phyloP scores from a whole-genome alignment of 2,329 filamentous ascomycete species.

The Colletotrichum lini region DNA sequence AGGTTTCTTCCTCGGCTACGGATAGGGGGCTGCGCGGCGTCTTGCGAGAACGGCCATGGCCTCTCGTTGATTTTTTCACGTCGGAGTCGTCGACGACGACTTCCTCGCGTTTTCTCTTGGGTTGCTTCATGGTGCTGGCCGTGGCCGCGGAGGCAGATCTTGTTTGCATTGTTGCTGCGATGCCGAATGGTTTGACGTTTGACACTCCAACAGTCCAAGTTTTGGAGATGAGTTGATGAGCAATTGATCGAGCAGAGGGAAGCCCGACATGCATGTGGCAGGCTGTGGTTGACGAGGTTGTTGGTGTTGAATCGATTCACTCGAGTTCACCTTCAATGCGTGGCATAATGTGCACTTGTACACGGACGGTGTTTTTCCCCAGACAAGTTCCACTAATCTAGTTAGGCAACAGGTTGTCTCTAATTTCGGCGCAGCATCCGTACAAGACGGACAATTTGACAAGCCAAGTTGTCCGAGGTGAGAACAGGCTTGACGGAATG shows the following conservation, averaged over 20 bases:
- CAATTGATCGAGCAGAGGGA: neutral
- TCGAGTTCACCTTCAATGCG: neutral
- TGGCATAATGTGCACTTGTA: neutral
- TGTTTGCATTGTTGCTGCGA: neutral
- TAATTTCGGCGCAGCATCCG: neutral
- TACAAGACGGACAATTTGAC: conserved; percentile 11
- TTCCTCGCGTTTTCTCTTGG: conserved; percentile 5
- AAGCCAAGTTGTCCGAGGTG: neutral
- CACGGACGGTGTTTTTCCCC: neutral
- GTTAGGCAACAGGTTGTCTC: neutral
- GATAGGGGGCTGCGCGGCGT: neutral
- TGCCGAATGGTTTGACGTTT: no score
- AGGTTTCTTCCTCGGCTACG: neutral
- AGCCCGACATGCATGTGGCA: neutral
- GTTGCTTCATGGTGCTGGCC: neutral
- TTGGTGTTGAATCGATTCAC: neutral
- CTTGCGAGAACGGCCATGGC: neutral
- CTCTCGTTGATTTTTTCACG: neutral
- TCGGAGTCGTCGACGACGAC: no score
- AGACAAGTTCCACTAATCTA: neutral
- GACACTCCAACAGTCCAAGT: no score
- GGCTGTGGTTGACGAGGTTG: neutral
- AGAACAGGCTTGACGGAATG: neutral
- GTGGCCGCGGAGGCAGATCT: neutral
- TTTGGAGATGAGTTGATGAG: neutral